phyloP scores from a whole-genome alignment of 2,329 filamentous ascomycete genomes.

The Aureobasidium zeae region DNA sequence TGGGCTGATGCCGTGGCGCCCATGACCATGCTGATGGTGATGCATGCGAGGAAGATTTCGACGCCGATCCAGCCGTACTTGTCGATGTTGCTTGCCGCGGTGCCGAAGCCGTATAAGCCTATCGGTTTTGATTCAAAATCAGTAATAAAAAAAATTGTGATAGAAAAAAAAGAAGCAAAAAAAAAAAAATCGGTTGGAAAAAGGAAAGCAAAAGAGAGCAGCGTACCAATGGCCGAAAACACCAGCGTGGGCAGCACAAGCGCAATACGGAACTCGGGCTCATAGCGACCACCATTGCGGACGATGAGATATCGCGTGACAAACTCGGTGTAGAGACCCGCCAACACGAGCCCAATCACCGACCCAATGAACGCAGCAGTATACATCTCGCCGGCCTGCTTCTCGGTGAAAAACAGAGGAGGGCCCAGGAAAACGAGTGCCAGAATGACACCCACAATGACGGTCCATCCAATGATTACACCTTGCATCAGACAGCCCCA shows the following conservation, averaged over 20 bases:
- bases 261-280: conserved; percentile 81
- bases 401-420: conserved; percentile 72
- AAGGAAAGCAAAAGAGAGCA: no score
- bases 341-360: conserved; percentile 62
- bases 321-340: conserved; percentile 64
- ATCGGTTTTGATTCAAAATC: no score
- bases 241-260: conserved; percentile 76
- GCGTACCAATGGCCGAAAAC: conserved; percentile 60
- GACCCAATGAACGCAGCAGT: conserved; percentile 78
- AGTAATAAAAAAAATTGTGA: no score
- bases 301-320: conserved; percentile 61
- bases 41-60: conserved; percentile 71
- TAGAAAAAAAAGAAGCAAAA: no score
- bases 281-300: conserved; percentile 71
- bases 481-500: conserved; percentile 80
- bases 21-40: conserved; percentile 85
- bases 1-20: conserved; percentile 76
- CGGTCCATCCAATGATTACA: conserved; percentile 87
- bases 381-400: conserved; percentile 79
- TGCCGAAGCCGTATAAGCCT: conserved; percentile 80
- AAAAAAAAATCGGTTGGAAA: no score
- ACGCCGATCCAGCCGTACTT: conserved; percentile 63
- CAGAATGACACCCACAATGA: conserved; percentile 78
- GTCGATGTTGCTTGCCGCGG: conserved; percentile 53
- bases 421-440: conserved; percentile 71